Percentiles rank a stretch among this genome's conserved stretches.
These are phyloP conservation scores for Mariannaea elegans DNA, from an alignment of 2,329 filamentous ascomycete genomes.

Conservation along the genomic window DNA sequence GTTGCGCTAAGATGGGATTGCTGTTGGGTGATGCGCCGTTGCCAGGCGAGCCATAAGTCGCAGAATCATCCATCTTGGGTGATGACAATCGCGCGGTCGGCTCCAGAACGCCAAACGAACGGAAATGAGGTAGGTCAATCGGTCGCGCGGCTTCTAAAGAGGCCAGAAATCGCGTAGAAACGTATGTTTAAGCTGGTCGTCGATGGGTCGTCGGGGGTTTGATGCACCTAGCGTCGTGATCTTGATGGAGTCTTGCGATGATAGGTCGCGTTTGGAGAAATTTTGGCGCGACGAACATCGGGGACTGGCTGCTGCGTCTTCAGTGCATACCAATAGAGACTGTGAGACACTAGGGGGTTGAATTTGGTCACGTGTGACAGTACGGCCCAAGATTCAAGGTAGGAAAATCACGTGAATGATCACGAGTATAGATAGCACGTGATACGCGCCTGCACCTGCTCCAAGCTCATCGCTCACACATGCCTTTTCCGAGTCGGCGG, in stretches of 20 bases:
- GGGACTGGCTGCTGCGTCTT: constrained; percentile 24
- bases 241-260: constrained; percentile 38
- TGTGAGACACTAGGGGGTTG: background rate
- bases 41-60: constrained; percentile 65
- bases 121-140: constrained; percentile 28
- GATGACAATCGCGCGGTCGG: constrained; percentile 23
- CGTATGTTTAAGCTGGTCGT: constrained; percentile 18
- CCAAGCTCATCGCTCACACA: constrained; percentile 8
- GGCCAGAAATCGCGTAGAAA: constrained; percentile 6
- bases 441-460: background rate
- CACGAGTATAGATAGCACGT: constrained; percentile 22
- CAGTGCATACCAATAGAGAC: constrained; percentile 3
- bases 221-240: constrained; percentile 38
- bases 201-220: constrained; percentile 23
- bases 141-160: constrained; percentile 19
- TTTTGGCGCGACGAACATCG: constrained; percentile 48
- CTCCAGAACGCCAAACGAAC: constrained; percentile 16
- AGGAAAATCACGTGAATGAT: background rate
- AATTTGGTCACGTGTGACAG: background rate
- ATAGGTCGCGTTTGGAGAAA: constrained; percentile 49
- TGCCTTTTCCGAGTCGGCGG: constrained; percentile 26
- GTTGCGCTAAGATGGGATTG: constrained; percentile 66
- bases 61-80: constrained; percentile 66
- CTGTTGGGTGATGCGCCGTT: constrained; percentile 65
- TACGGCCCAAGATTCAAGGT: background rate